A percentile compares a stretch with the other conserved stretches of the same genome.
These are phyloP conservation scores for Triticum dicoccoides DNA, from an alignment of 176 grass and related monocot species.

Conservation along the genomic window DNA sequence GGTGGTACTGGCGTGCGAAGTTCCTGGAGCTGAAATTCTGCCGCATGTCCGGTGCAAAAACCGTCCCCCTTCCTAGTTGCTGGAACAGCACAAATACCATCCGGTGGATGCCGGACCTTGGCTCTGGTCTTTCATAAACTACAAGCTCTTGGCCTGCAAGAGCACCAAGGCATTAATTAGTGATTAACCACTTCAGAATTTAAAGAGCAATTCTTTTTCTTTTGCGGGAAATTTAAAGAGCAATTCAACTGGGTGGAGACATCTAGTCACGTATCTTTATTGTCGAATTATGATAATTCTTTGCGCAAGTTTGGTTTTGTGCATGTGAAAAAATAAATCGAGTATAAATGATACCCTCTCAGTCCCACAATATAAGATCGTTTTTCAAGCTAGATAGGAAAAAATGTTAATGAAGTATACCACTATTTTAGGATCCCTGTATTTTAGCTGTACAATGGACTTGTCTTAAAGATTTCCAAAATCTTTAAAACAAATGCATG, in stretches of 20 bases:
- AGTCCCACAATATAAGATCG: too few species aligned
- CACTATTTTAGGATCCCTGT: background rate
- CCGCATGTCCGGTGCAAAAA: conserved; percentile 47
- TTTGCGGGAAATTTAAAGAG: background rate
- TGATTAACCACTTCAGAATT: background rate
- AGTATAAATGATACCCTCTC: background rate
- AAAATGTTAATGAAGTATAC: background rate
- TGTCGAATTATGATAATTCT: background rate
- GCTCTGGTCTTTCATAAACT: conserved; percentile 58
- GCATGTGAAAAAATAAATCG: background rate
- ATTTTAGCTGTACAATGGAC: background rate
- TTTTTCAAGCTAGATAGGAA: background rate
- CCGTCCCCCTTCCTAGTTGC: conserved; percentile 49
- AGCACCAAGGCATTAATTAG: background rate
- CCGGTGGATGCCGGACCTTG: conserved; percentile 66
- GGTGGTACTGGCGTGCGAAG: conserved; percentile 55
- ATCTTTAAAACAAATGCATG: too few species aligned
- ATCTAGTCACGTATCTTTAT: background rate
- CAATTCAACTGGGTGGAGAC: background rate
- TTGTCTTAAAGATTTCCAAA: background rate
- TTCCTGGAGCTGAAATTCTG: conserved; percentile 53
- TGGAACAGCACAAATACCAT: conserved; percentile 60
- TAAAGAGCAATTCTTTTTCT: background rate
- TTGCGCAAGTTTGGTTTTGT: background rate
- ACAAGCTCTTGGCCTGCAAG: conserved; percentile 55